Evolutionary conservation across 2,329 filamentous ascomycete genomes (phyloP), one percentile per base, ranked within the genome.

Genomic region (Aquanectria penicillioides): DNA sequence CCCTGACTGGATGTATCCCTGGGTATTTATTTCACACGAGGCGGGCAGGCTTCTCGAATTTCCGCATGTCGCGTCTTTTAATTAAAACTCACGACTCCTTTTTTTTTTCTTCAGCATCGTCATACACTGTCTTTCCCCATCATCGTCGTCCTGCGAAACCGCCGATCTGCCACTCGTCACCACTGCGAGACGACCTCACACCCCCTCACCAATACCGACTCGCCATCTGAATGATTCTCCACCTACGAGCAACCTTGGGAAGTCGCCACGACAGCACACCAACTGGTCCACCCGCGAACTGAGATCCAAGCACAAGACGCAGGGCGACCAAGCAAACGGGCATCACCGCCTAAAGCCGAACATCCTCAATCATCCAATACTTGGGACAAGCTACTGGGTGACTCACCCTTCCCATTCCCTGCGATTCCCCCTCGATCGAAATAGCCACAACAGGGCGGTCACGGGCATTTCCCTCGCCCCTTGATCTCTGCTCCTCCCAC

Each of bases 251-350:
- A 53, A 2, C 38, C 33, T 20, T 41, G 28, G 17, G 17, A 37
- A 44, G 23, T 37, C 17, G 44, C 44, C 48, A 58, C 55, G 55
- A 58, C 55, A 58, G 48, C 48, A 40, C 11, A 34, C 28, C 11
- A 3, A 29, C 25, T 12, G 25, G 38, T 51, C 47, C 48, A 58
- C 55, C 55, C 20, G 28, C 48, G 48, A 53, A 53, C 55, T 48
- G 33, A 56, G 41, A 49, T 49, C 52, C 40, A 40, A 47, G 41
- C 48, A n/a, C n/a, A n/a, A n/a, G n/a, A n/a, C n/a, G n/a, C n/a
- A n/a, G n/a, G n/a, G 41, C 15, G 7, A 20, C 28, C 15, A 43
- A 13, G 36, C 52, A 29, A 36, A 47, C 38, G 31, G 38, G 38
- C 55, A 53, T 53, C 55, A 40, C 55, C 38, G 46, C 46, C 38